Base-by-base conservation (phyloP, 2,329 filamentous ascomycete genomes). In the Colletotrichum plurivorum region DNA sequence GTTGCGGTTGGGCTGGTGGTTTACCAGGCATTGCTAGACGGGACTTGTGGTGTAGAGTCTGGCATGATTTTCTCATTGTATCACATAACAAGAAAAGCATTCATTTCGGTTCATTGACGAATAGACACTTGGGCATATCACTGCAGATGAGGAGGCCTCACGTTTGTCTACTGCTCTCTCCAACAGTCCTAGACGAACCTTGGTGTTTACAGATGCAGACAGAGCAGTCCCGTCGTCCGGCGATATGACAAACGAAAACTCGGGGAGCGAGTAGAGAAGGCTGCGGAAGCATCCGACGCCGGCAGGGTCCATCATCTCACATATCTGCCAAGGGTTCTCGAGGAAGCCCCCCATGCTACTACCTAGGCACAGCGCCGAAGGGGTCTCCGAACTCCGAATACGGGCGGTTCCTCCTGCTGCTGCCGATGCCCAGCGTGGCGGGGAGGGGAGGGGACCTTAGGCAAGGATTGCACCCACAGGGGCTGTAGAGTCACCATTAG, bases 81-180 rank as follows among this genome's bases (percentile, higher is more conserved):
- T 16, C 59, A 62, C 55, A 54, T n/a, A 61, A 62, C n/a, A 41
- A 63, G 31, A 36, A 67, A 61, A 61, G 62, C 62, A 61, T 66
- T 39, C 18, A 18, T 43, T 53, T 48, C 20, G 18, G 5, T 20
- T 49, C 22, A n/a, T 43, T 43, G 41, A 43, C 41, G 41, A 43
- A 15, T 43, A 43, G 41, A 43, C 13, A 43, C 4, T n/a, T 10
- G 41, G 41, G 41, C 15, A 43, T 43, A 43, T 43, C 41, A 43
- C 41, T 4, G 15, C 41, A 43, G 41, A 43, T 13, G 16, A 36
- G 2, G 7, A 4, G 27, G 27, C 27, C 27, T 31, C 27, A 31
- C n/a, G n/a, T n/a, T n/a, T n/a, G n/a, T n/a, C n/a, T n/a, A n/a
- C n/a, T n/a, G n/a, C n/a, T n/a, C n/a, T n/a, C n/a, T n/a, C n/a